phyloP scores from a whole-genome alignment of 2,329 filamentous ascomycete species.

The Sporothrix luriei region DNA sequence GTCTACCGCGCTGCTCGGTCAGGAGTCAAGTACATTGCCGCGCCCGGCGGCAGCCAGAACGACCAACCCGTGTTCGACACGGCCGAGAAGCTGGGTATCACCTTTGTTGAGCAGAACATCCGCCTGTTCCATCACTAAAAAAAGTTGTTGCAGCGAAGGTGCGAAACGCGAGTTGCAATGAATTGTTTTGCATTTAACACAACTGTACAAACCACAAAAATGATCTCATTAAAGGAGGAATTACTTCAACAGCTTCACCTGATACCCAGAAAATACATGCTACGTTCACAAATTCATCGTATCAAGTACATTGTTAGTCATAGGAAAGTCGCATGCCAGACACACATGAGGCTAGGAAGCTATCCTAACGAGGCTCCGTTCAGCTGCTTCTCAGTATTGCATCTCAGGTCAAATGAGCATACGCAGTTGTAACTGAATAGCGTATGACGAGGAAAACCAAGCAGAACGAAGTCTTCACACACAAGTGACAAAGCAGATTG shows the following conservation, averaged over 20 bases:
- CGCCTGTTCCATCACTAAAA: conserved; percentile 90
- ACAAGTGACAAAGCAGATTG: no score
- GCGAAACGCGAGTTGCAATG: no score
- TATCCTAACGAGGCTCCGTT: conserved; percentile 2
- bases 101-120: conserved; percentile 92
- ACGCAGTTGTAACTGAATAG: no score
- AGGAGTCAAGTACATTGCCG: conserved; percentile 93
- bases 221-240: conserved; percentile 17
- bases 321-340: not conserved
- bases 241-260: conserved; percentile 29
- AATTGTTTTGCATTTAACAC: not conserved
- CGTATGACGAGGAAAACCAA: no score
- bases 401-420: no score
- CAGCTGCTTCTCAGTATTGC: not conserved
- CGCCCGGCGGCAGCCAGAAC: conserved; percentile 87
- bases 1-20: conserved; percentile 88
- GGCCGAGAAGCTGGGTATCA: conserved; percentile 87
- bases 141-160: not conserved
- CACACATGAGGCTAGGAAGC: not conserved
- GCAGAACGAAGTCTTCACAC: no score
- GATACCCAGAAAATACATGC: conserved; percentile 30
- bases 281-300: not conserved
- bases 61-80: conserved; percentile 81
- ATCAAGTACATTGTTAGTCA: not conserved
- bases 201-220: conserved; percentile 15